Evolutionary conservation across 805 yeast genomes (phyloP).

Genomic region (Yamadazyma sp.): DNA sequence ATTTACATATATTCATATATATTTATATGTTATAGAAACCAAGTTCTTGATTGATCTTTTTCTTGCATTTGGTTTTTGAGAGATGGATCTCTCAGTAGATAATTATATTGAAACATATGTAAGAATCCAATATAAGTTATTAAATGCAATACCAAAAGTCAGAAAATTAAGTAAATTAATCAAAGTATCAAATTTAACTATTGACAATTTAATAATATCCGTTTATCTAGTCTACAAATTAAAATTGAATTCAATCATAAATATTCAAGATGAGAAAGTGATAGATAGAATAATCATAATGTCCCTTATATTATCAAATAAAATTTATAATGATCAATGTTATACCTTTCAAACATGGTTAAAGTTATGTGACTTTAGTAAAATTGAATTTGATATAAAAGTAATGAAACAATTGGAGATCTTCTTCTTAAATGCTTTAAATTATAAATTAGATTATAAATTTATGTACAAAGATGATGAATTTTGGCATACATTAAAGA

Average conservation of each 20-base stretch:
- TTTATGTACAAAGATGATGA: slow-evolving; percentile 16
- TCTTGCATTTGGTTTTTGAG: too few species aligned
- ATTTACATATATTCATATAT: slow-evolving; percentile 1
- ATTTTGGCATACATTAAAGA: slow-evolving; percentile 20
- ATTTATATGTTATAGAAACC: neutral
- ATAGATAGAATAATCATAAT: slow-evolving; percentile 21
- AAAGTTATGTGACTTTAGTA: slow-evolving; percentile 18
- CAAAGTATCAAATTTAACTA: slow-evolving; percentile 9
- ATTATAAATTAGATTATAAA: slow-evolving; percentile 26
- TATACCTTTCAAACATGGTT: slow-evolving; percentile 53
- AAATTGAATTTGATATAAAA: slow-evolving; percentile 18
- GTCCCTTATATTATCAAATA: slow-evolving; percentile 33
- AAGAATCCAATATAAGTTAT: slow-evolving; percentile 2
- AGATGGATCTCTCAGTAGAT: slow-evolving; percentile 4
- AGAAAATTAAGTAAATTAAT: slow-evolving; percentile 8
- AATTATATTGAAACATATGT: slow-evolving; percentile 5
- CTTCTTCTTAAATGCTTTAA: slow-evolving; percentile 22
- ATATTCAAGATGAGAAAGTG: slow-evolving; percentile 10
- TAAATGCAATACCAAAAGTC: slow-evolving; percentile 1
- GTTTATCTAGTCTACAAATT: slow-evolving; percentile 10
- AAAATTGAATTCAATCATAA: slow-evolving; percentile 6
- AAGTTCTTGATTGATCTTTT: too few species aligned
- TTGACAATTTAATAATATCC: slow-evolving; percentile 11
- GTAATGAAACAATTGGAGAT: slow-evolving; percentile 26
- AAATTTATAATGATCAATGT: slow-evolving; percentile 47